phyloP scores from a whole-genome alignment of 768 basidiomycete genomes.

The Agrocybe chaxingu region DNA sequence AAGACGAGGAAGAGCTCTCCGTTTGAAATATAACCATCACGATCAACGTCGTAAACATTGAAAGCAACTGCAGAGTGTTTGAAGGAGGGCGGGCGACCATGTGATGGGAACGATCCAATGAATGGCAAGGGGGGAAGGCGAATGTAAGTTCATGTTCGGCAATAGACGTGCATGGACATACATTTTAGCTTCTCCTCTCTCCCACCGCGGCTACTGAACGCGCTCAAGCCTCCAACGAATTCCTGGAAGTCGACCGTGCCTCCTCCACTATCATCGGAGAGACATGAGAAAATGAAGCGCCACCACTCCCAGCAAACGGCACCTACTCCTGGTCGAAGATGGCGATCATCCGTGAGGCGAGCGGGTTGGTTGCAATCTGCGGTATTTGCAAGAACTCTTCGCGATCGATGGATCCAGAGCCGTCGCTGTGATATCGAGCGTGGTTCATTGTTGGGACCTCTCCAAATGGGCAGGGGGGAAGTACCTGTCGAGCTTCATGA shows the following conservation, averaged over 20 bases:
- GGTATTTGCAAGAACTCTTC: slow-evolving; percentile 99
- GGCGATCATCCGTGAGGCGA: slow-evolving; percentile 97
- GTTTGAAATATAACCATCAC: slow-evolving; percentile 97
- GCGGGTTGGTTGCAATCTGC: slow-evolving; percentile 95
- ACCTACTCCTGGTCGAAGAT: slow-evolving; percentile 99
- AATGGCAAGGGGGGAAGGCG: slow-evolving; percentile 9
- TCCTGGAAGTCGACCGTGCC: slow-evolving; percentile 99
- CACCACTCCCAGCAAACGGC: slow-evolving; percentile 1
- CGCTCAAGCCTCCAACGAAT: slow-evolving; percentile 96
- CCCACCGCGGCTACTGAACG: slow-evolving; percentile 95
- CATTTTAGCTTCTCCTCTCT: slow-evolving; percentile 96
- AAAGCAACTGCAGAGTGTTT: slow-evolving; percentile 73
- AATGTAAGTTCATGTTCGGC: not conserved
- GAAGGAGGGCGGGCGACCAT: not conserved
- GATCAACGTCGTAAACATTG: slow-evolving; percentile 99
- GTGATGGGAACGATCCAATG: not conserved
- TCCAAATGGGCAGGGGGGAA: not conserved
- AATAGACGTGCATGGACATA: slow-evolving; percentile 36
- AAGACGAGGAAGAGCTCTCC: slow-evolving; percentile 97
- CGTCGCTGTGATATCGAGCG: slow-evolving; percentile 58
- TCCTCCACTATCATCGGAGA: slow-evolving; percentile 65
- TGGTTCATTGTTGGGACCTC: not conserved
- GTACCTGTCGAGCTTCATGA: slow-evolving; percentile 98
- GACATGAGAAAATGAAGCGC: not conserved
- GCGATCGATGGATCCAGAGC: slow-evolving; percentile 95